Base-by-base conservation (phyloP, 352 stramenopile species). In the Pythium phragmitis region DNA sequence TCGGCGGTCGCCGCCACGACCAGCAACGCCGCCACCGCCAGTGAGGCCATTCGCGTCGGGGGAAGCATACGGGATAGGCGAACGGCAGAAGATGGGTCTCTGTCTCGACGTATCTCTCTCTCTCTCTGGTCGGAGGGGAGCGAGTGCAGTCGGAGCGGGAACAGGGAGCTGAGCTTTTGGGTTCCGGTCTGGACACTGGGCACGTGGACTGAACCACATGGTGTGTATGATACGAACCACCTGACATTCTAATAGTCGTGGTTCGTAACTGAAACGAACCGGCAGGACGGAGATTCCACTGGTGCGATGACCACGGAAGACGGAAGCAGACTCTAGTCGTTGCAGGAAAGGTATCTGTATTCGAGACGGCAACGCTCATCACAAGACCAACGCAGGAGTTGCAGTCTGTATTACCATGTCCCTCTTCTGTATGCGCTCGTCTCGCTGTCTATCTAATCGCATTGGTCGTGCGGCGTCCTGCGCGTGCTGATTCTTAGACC, bases 401-500 rank as follows among this genome's bases (percentile, higher is more conserved):
- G 4, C 26, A 30, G 4, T 5, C 26, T 30, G 26, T 30, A 30
- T 30, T 30, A 30, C 26, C 26, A 30, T 30, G 26, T 30, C 26
- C 26, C 26, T 30, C 26, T 30, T 30, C 26, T 30, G 26, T 5
- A 30, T 30, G 14, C 6, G 42, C 26, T 53, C 13, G 2, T 23
- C 37, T 57, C 12, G 5, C 37, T 64, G 5, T 33, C 37, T 43
- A 30, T 49, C 37, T 59, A 57, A 60, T 43, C 58, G 37, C 56
- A 13, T 50, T 11, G 37, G 37, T 2, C 57, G n/a, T 23, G 21
- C 37, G 16, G 43, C 21, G 34, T 17, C 33, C 26, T 52, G 36
- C 41, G 33, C 36, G 23, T 23, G 37, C 45, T 30, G 26, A 3
- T 30, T 30, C 26, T 21, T 74, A 85, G 41, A 94, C 63, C 78